Evolutionary conservation across 352 stramenopile genomes (phyloP), one percentile per base, ranked within the genome.

Genomic region (Blastocystis sp.): DNA sequence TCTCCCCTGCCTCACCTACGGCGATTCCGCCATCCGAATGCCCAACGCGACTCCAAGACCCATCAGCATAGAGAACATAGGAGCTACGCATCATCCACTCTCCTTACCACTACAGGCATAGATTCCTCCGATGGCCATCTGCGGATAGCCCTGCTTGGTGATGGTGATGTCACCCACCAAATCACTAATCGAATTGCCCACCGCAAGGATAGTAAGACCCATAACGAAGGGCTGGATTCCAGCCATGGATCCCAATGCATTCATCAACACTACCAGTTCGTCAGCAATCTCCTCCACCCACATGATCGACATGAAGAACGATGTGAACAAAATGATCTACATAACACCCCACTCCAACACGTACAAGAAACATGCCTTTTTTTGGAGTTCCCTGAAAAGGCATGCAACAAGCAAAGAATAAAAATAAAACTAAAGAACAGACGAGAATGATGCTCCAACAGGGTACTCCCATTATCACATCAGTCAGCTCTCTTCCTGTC

Each of bases 261-360:
- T 91, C 16, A 97, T 91, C 37, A 96, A 76, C 16, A 92, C 92
- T 76, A 97, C 93, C 0, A 97, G 79, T 65, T 97, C 94, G 62
- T 92, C 94, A 5, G 94, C 94, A 43, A 97, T 92, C 1, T 93
- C 91, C 90, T 96, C 97, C 87, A 98, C 96, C 95, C 95, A 97
- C 68, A 93, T 93, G 24, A 97, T 94, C 76, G 94, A 96, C 34
- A 90, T 90, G n/a, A 90, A 54, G 50, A 85, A 85, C 6, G 73
- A 56, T 3, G 68, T 43, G 30, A 85, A 85, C 20, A 85, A 34
- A 30, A 85, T 45, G 6, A 59, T 59, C 50, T 59, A 59, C 50
- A n/a, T 59, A n/a, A 3, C 50, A n/a, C 11, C 50, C 2, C 20
- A 13, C 11, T 0, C 50, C 2, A 2, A 59, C 50, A 13, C 50